Conservation (phyloP, 495 filamentous ascomycete genomes). For the Aspergillus affinis region DNA sequence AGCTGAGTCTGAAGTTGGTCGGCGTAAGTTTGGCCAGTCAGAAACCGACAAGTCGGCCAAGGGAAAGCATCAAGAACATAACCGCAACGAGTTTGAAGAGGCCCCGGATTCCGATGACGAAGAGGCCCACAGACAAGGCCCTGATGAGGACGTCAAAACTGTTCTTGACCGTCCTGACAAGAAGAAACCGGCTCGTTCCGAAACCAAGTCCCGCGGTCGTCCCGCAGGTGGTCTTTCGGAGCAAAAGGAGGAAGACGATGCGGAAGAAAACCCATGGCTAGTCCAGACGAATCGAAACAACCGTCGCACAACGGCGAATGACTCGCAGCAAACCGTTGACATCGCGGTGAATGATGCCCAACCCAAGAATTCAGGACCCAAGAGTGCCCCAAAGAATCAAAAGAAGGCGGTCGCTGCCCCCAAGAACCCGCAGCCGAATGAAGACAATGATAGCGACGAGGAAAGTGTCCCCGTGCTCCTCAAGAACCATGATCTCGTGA, state of each 20-base stretch:
- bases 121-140: slow-evolving; percentile 19
- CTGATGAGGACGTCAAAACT: slow-evolving; percentile 28
- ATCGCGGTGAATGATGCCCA: slow-evolving; percentile 36
- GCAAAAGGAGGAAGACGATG: slow-evolving; percentile 22
- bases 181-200: slow-evolving; percentile 20
- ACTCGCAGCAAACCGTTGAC: slow-evolving; percentile 39
- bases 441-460: slow-evolving; percentile 52
- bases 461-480: slow-evolving; percentile 62
- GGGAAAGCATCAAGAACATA: slow-evolving; percentile 21
- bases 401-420: slow-evolving; percentile 13
- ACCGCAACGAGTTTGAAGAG: slow-evolving; percentile 62
- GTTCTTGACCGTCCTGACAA: slow-evolving; percentile 24
- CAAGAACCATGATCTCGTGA: slow-evolving; percentile 78
- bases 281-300: slow-evolving; percentile 42
- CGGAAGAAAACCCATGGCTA: slow-evolving; percentile 53
- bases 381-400: slow-evolving; percentile 25
- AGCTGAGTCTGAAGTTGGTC: slow-evolving; percentile 58
- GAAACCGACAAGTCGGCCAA: slow-evolving; percentile 24
- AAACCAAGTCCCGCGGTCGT: slow-evolving; percentile 21
- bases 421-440: slow-evolving; percentile 22
- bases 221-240: slow-evolving; percentile 20
- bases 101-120: slow-evolving; percentile 54
- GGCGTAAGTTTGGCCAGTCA: slow-evolving; percentile 63
- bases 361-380: slow-evolving; percentile 19
- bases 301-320: slow-evolving; percentile 31